These are phyloP conservation scores for Phytophthora macrochlamydospora DNA, from an alignment of 352 stramenopile genomes.

Conservation along the genomic window DNA sequence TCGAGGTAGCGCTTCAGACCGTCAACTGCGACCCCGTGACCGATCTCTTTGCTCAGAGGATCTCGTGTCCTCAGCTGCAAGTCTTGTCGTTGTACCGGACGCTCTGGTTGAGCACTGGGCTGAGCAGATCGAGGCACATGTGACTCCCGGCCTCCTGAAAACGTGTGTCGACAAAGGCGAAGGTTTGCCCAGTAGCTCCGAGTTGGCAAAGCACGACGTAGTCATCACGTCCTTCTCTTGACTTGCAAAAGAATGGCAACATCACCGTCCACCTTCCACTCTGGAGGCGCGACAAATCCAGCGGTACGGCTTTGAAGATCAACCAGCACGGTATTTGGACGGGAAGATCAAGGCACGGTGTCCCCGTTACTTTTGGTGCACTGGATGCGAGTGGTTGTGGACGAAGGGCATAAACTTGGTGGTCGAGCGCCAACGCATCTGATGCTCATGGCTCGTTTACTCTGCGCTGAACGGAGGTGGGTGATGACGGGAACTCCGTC, in stretches of 20 bases:
- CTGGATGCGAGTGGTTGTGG: constrained; percentile 91
- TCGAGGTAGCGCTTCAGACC: constrained; percentile 2
- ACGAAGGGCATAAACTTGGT: constrained; percentile 94
- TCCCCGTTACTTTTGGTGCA: constrained; percentile 58
- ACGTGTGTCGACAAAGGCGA: constrained; percentile 41
- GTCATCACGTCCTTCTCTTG: constrained; percentile 73
- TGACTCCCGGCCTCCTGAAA: constrained; percentile 27
- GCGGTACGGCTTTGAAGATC: constrained; percentile 61
- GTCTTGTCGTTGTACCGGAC: constrained; percentile 66
- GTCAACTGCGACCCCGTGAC: constrained; percentile 12
- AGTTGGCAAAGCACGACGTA: constrained; percentile 60
- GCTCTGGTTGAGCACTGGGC: constrained; percentile 77
- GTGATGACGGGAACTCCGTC: constrained; percentile 98
- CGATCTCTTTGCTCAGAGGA: constrained; percentile 13
- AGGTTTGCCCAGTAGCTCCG: constrained; percentile 19
- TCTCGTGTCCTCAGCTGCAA: constrained; percentile 45
- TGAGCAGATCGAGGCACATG: constrained; percentile 65
- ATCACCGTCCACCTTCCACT: constrained; percentile 47
- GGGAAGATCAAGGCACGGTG: constrained; percentile 41
- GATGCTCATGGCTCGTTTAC: constrained; percentile 82
- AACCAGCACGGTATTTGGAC: constrained; percentile 49
- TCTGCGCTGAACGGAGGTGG: constrained; percentile 90
- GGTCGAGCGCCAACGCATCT: constrained; percentile 53
- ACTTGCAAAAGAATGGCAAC: constrained; percentile 65
- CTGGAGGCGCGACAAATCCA: constrained; percentile 45